phyloP scores from a whole-genome alignment of 768 basidiomycete species.

The Serendipita indica region DNA sequence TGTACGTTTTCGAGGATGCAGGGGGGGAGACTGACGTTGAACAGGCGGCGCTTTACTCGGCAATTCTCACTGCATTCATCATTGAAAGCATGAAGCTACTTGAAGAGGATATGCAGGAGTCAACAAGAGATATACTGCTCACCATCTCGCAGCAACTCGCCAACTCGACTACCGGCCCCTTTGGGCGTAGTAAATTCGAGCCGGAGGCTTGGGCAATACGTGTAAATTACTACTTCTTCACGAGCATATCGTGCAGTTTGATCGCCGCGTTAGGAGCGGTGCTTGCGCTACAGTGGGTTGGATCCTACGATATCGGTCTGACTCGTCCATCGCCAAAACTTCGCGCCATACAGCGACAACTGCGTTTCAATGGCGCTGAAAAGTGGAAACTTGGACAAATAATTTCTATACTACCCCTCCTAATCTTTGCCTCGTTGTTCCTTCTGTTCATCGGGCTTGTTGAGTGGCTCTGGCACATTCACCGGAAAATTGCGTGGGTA shows the following conservation, averaged over 20 bases:
- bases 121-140: background rate
- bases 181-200: background rate
- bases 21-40: background rate
- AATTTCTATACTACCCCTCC: slow-evolving; percentile 8
- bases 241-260: background rate
- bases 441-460: slow-evolving; percentile 14
- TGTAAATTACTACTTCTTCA: background rate
- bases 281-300: background rate
- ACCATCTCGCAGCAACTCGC: background rate
- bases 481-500: slow-evolving; percentile 10
- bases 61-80: slow-evolving; percentile 3
- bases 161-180: background rate
- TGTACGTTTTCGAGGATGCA: background rate
- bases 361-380: background rate
- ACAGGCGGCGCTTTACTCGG: background rate
- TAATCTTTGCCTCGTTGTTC: slow-evolving; percentile 13
- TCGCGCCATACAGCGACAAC: background rate
- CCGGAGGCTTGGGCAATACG: background rate
- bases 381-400: background rate
- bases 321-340: background rate
- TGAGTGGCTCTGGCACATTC: slow-evolving; percentile 13
- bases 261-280: background rate
- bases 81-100: background rate
- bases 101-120: background rate
- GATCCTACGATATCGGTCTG: background rate